Base-by-base conservation (phyloP, 2,329 filamentous ascomycete genomes). In the Cercospora sojina region DNA sequence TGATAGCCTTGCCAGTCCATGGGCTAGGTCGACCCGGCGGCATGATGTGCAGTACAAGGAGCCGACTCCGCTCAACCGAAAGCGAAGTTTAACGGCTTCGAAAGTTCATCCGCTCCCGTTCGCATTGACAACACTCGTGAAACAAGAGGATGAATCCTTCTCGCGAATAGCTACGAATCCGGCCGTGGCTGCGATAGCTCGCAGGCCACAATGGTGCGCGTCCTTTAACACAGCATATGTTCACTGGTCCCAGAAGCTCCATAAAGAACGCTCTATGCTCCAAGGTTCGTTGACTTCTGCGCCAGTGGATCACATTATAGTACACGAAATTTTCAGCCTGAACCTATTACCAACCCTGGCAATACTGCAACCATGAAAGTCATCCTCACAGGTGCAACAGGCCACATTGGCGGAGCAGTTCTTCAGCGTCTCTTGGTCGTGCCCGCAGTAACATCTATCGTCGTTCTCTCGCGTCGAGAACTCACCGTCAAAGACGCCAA, bases 301-400 rank as follows among this genome's bases (percentile, higher is more conserved):
- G 16, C 9, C 35, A 41, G 35, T n/a, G 20, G 23, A 16, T n/a
- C 47, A 27, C 12, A 53, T 27, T 13, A 41, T n/a, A 12, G 2
- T 41, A 25, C 10, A 16, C 47, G 16, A 27, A 57, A 35, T 29
- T 20, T 35, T 57, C 31, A 57, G 53, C 27, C 53, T 57, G n/a
- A 35, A 57, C n/a, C 31, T 35, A 18, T 8, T 18, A 31, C 53
- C 53, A 23, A 1, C 18, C 53, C 31, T 6, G 6, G 5, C 25
- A 66, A 10, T 16, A 2, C 47, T n/a, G 7, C 23, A 27, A 67
- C 20, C 31, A 87, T 88, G 85, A 87, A 87, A 73, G 76, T 88
- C 71, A 84, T 88, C 64, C 76, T 88, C 25, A 81, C 84, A 3
- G 86, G 86, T 32, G 79, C 78, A 16, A 88, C 84, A 13, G 86